Conservation (phyloP, 169 alveolate species). For the Cyclospora cayetanensis region DNA sequence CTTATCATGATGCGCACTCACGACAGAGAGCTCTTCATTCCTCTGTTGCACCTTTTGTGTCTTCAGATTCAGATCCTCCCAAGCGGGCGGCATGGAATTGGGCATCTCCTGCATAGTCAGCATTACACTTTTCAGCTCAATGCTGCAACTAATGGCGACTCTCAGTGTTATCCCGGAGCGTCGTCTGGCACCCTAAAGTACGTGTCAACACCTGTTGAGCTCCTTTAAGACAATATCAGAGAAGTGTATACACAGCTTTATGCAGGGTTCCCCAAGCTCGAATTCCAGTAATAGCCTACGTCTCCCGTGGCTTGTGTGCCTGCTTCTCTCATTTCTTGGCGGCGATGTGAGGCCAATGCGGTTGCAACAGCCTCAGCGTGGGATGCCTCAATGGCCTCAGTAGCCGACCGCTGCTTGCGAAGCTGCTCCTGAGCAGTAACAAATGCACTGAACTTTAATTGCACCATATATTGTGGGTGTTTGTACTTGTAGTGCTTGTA, state of each 20-base stretch:
- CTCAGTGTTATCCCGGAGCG: too few relatives aligned
- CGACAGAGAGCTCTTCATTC: slow-evolving; percentile 23
- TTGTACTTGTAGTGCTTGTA: neutral
- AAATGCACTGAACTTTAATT: neutral
- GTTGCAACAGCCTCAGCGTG: slow-evolving; percentile 1
- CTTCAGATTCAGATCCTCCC: slow-evolving; percentile 20
- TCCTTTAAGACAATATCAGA: too few relatives aligned
- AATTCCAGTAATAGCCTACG: too few relatives aligned
- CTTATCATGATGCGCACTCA: too few relatives aligned
- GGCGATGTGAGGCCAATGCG: neutral
- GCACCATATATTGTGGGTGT: too few relatives aligned
- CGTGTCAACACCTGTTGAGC: too few relatives aligned
- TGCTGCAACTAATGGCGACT: too few relatives aligned
- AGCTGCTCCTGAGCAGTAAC: neutral
- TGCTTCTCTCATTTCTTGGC: slow-evolving; percentile 6
- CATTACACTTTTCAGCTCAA: too few relatives aligned
- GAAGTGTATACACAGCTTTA: too few relatives aligned
- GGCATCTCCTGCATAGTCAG: too few relatives aligned
- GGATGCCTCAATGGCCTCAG: slow-evolving; percentile 6
- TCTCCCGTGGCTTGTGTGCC: slow-evolving; percentile 14
- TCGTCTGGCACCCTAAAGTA: too few relatives aligned
- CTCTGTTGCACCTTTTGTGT: slow-evolving; percentile 6
- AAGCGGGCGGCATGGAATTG: neutral
- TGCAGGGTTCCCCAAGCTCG: too few relatives aligned
- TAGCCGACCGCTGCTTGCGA: neutral